Evolutionary conservation across 1,284 basidiomycete genomes (phyloP).

Genomic region (Pseudozyma flocculosa): DNA sequence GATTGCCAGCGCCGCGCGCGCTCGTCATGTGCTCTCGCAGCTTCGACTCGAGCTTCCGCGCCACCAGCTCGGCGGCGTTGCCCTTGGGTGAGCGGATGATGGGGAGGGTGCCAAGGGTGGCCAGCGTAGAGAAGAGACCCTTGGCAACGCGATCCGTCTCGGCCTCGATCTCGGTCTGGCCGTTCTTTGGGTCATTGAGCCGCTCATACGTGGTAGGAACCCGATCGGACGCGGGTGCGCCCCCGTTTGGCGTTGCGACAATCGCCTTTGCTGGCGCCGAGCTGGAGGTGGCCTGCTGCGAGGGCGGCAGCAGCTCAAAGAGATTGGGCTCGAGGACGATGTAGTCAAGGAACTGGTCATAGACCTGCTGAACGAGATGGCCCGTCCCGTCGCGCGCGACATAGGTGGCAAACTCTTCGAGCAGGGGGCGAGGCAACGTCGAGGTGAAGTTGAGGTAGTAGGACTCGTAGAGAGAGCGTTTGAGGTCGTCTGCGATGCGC

Average conservation of each 20-base stretch:
- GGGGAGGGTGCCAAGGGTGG: slow-evolving; percentile 86
- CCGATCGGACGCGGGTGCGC: slow-evolving; percentile 26
- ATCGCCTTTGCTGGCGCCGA: slow-evolving; percentile 48
- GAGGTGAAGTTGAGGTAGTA: slow-evolving; percentile 96
- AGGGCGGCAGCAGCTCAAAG: slow-evolving; percentile 78
- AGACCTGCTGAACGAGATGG: slow-evolving; percentile 61
- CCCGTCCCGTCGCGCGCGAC: slow-evolving; percentile 83
- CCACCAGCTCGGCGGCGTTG: slow-evolving; percentile 97
- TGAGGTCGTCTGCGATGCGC: slow-evolving; percentile 67
- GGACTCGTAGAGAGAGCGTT: slow-evolving; percentile 83
- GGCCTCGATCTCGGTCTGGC: slow-evolving; percentile 86
- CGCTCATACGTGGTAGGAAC: slow-evolving; percentile 69
- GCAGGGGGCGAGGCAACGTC: slow-evolving; percentile 77
- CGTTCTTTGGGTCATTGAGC: slow-evolving; percentile 87
- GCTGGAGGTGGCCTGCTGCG: slow-evolving; percentile 37
- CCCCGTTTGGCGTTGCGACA: slow-evolving; percentile 11
- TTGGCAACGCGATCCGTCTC: slow-evolving; percentile 89
- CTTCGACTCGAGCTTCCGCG: slow-evolving; percentile 88
- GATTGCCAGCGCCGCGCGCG: slow-evolving; percentile 60
- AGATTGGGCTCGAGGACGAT: slow-evolving; percentile 90
- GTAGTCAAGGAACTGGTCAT: slow-evolving; percentile 87
- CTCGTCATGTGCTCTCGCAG: slow-evolving; percentile 88
- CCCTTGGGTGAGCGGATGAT: slow-evolving; percentile 92
- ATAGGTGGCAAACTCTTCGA: slow-evolving; percentile 89
- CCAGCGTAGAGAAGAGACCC: slow-evolving; percentile 90